Conservation (phyloP, 768 basidiomycete species). For the Boletus fagicola region DNA sequence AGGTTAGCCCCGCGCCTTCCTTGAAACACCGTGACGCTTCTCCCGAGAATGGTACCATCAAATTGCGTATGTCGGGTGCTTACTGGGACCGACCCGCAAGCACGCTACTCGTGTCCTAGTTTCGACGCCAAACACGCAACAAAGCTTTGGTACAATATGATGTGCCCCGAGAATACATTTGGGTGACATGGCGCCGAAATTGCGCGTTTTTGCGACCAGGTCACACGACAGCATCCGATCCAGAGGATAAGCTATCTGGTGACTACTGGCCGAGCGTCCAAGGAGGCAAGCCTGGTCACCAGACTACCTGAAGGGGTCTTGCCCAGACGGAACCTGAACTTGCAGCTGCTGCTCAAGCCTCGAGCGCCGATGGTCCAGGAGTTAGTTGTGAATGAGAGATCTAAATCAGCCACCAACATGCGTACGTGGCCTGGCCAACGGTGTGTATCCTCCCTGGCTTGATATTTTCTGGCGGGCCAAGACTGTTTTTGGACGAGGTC, state of each 20-base stretch:
- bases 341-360: not conserved
- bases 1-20: too few relatives aligned
- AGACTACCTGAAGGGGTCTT: not conserved
- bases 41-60: not conserved
- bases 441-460: not conserved
- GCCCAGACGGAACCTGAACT: not conserved
- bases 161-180: not conserved
- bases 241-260: not conserved
- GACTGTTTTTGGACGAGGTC: not conserved
- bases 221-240: not conserved
- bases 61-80: not conserved
- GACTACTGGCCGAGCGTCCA: not conserved
- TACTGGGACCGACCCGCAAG: not conserved
- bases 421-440: too few relatives aligned
- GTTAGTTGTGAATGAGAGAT: too few relatives aligned
- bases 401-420: too few relatives aligned
- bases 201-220: not conserved
- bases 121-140: too few relatives aligned
- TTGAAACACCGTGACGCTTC: not conserved
- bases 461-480: not conserved
- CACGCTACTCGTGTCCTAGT: not conserved
- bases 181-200: conserved; percentile 1
- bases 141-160: not conserved
- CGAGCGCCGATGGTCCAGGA: not conserved
- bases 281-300: not conserved